Evolutionary conservation across 345 rosid species (phyloP).

Genomic region (Camelina neglecta): DNA sequence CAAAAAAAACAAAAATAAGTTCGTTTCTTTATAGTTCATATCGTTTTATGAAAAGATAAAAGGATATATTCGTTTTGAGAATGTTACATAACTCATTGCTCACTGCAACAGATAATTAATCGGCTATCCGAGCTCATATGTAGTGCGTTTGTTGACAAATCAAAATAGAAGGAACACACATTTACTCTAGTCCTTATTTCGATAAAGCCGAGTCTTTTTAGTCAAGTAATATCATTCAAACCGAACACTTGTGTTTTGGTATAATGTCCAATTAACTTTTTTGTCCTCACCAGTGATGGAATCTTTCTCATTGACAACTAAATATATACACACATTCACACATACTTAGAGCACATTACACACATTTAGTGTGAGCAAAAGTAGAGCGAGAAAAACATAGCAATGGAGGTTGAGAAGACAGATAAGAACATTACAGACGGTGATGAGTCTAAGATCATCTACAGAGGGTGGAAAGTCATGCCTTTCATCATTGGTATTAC

Average conservation of each 20-base stretch:
- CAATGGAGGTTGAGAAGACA: constrained; percentile 43
- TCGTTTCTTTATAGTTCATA: too few species aligned
- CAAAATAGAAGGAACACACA: neutral
- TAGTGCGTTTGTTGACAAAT: constrained; percentile 31
- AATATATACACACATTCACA: constrained; percentile 16
- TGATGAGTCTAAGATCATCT: constrained; percentile 49
- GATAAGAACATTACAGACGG: constrained; percentile 41
- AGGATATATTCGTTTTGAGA: constrained; percentile 26
- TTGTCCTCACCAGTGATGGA: neutral
- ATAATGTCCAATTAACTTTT: constrained; percentile 19
- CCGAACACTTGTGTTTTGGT: constrained; percentile 25
- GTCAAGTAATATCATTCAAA: constrained; percentile 11
- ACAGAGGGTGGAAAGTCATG: constrained; percentile 82
- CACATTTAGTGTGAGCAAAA: constrained; percentile 21
- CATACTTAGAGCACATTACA: neutral
- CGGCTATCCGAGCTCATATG: neutral
- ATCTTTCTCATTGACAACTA: constrained; percentile 34
- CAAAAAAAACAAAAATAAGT: too few species aligned
- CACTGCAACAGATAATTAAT: neutral
- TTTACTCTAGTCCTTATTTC: constrained; percentile 27
- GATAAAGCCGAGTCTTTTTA: constrained; percentile 22
- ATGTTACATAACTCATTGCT: neutral
- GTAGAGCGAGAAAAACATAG: neutral
- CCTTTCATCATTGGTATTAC: constrained; percentile 68
- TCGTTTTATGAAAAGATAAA: neutral